Evolutionary conservation across 805 yeast species (phyloP), one percentile per base, ranked within the genome.

Genomic region (Komagataella pseudopastoris): DNA sequence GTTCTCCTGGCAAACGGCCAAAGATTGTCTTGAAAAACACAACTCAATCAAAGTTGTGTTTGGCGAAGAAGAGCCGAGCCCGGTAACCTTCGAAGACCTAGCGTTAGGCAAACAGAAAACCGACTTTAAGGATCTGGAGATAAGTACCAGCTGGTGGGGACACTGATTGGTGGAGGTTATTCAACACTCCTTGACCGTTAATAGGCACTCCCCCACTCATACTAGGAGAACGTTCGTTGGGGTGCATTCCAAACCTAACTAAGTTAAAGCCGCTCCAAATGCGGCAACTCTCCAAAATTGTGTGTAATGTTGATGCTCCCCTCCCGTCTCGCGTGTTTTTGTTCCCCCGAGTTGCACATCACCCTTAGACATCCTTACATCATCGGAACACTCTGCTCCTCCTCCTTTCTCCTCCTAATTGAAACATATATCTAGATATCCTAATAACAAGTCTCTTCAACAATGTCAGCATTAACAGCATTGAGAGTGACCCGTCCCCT

Each of bases 1-100:
- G 50, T 93, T 83, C 60, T 88, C 95, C 44, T 93, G 99, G 99
- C 93, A 88, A 59, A 93, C 99, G 0, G 80, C 96, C 1, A 80
- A 78, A 56, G 95, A 88, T 55, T 71, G 86, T 44, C 65, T 91
- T 45, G 72, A 71, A 10, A 76, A 72, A 45, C 69, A 73, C 47
- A 75, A 74, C 0, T 80, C 78, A 3, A 67, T 74, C 0, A 70
- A 70, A 1, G 78, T 88, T 51, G 74, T 76, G 17, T 88, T 91
- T 81, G 80, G 76, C 51, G 80, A 75, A 23, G 76, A 74, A 49
- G 62, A 66, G 2, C 62, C 71, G 23, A 60, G 61, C 14, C 59
- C 56, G 43, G 61, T 60, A 22, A 71, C 68, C 22, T 58, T 59
- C 47, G 51, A 48, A 8, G 47, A 22, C 24, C 48, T 49, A 10